Conservation (phyloP, 257 asterid genomes). For the Anisodus tanguticus region DNA sequence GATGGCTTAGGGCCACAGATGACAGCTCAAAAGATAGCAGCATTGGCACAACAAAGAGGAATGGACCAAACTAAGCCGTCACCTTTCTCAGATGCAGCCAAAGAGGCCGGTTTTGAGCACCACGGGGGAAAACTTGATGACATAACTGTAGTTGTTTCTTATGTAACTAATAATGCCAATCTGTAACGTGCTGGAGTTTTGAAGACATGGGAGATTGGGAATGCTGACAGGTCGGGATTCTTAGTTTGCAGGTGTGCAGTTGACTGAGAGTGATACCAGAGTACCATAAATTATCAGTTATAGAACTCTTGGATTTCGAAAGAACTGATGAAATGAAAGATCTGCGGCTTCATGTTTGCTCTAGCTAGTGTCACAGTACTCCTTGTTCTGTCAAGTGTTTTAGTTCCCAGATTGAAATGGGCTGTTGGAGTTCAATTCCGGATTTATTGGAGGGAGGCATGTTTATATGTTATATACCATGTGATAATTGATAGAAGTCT, state of each 20-base stretch:
- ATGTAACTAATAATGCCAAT: not conserved
- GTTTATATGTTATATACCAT: not conserved
- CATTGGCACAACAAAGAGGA: slow-evolving; percentile 33
- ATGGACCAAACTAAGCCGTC: slow-evolving; percentile 24
- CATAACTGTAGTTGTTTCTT: slow-evolving; percentile 25
- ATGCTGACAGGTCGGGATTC: not conserved
- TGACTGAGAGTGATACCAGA: not conserved
- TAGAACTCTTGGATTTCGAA: not conserved
- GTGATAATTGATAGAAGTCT: not conserved
- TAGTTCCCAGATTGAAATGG: not conserved
- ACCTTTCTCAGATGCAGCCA: slow-evolving; percentile 34
- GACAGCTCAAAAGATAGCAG: slow-evolving; percentile 35
- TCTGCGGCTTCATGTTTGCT: not conserved
- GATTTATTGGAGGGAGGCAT: not conserved
- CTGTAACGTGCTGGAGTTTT: not conserved
- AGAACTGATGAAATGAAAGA: not conserved
- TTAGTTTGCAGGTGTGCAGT: not conserved
- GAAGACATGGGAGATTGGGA: not conserved
- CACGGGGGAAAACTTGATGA: slow-evolving; percentile 35
- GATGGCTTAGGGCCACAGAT: slow-evolving; percentile 28
- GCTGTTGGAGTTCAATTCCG: not conserved
- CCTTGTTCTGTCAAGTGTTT: not conserved
- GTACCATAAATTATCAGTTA: not conserved
- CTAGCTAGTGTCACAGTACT: not conserved
- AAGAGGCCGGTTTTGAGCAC: slow-evolving; percentile 28